A percentile compares a stretch with the other conserved stretches of the same genome.
These are phyloP conservation scores for Aureobasidium melanogenum DNA, from an alignment of 2,329 filamentous ascomycete species.

Conservation along the genomic window DNA sequence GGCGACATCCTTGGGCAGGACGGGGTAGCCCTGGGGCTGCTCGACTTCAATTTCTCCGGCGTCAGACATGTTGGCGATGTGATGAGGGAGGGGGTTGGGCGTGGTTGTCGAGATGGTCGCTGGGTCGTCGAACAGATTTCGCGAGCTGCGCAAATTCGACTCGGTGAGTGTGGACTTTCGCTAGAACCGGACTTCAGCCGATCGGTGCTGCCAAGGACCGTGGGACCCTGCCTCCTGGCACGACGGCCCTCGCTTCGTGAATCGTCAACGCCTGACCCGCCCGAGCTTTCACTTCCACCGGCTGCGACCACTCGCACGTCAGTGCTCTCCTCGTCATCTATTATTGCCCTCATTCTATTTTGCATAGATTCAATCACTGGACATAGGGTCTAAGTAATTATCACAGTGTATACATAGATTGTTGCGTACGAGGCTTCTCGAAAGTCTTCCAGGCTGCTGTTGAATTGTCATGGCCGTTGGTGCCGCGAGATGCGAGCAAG, in stretches of 20 bases:
- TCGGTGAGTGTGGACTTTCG: neutral
- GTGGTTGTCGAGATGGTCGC: constrained; percentile 11
- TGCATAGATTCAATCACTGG: neutral
- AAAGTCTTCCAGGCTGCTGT: neutral
- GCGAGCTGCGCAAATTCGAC: neutral
- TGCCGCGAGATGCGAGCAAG: neutral
- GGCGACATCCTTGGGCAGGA: constrained; percentile 88
- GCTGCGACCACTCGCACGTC: neutral
- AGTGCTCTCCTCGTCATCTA: neutral
- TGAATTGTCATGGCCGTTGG: neutral
- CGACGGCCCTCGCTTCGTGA: neutral
- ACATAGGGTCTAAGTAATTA: neutral
- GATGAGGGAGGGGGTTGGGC: constrained; percentile 9
- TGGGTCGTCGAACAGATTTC: neutral
- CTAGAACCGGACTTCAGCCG: neutral
- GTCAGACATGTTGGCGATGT: constrained; percentile 77
- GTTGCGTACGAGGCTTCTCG: neutral
- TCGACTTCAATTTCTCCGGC: constrained; percentile 91
- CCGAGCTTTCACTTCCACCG: neutral
- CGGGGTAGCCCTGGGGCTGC: constrained; percentile 66
- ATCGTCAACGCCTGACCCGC: too few species aligned
- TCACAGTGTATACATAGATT: neutral
- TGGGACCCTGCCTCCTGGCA: neutral
- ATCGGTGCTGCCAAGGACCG: neutral
- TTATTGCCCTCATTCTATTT: neutral